Percentiles rank a stretch among this genome's conserved stretches.
phyloP scores from a whole-genome alignment of 2,329 filamentous ascomycete species.

The Xylaria sp. region DNA sequence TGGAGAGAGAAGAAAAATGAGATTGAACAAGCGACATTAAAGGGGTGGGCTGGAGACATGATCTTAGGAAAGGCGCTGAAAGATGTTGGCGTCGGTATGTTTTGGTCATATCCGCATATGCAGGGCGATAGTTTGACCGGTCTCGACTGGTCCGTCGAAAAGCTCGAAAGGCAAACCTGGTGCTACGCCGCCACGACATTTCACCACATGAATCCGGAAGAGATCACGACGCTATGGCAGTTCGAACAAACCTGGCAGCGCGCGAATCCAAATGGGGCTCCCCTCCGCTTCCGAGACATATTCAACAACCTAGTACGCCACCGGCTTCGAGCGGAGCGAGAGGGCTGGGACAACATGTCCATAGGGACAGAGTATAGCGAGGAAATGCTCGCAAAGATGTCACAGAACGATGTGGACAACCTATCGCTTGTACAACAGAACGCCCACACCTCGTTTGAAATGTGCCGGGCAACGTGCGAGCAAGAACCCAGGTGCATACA shows the following conservation, averaged over 20 bases:
- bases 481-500: constrained; percentile 30
- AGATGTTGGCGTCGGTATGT: constrained; percentile 27
- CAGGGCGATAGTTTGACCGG: constrained; percentile 29
- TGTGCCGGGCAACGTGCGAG: constrained; percentile 29
- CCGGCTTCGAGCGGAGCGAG: constrained; percentile 23
- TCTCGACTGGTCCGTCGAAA: constrained; percentile 31
- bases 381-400: constrained; percentile 23
- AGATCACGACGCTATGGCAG: constrained; percentile 30
- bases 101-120: constrained; percentile 31
- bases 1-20: constrained; percentile 20
- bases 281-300: constrained; percentile 31
- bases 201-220: constrained; percentile 30
- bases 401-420: constrained; percentile 22
- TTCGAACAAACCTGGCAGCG: constrained; percentile 31
- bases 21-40: constrained; percentile 25
- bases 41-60: constrained; percentile 32
- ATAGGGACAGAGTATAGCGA: constrained; percentile 32
- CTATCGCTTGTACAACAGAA: constrained; percentile 28
- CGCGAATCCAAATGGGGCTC: constrained; percentile 16
- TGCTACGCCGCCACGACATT: constrained; percentile 33
- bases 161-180: constrained; percentile 31
- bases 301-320: constrained; percentile 29
- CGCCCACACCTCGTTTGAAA: constrained; percentile 27
- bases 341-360: constrained; percentile 31
- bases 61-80: constrained; percentile 30